Percentiles rank a stretch among this genome's conserved stretches.
Evolutionary conservation across 371 early-diverging fungal genomes (phyloP).

Genomic region (Conidiobolus incongruus): DNA sequence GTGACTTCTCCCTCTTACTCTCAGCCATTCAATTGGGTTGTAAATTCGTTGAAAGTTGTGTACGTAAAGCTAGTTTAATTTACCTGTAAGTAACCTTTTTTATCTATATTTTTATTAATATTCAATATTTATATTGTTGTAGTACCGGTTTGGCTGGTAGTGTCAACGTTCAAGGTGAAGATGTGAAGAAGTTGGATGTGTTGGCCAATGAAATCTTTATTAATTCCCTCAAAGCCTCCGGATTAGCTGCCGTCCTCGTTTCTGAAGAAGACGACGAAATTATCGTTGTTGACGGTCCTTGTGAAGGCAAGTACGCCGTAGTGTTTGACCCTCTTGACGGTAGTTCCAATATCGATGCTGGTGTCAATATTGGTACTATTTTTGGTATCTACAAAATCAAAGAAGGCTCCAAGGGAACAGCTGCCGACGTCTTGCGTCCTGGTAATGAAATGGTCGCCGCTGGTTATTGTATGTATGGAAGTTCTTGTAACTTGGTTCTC

Average conservation of each 20-base stretch:
- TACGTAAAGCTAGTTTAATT: conserved; percentile 86
- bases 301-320: conserved; percentile 80
- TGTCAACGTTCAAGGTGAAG: conserved; percentile 85
- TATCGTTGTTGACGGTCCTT: conserved; percentile 47
- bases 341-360: conserved; percentile 92
- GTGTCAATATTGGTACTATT: conserved; percentile 94
- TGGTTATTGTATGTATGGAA: conserved; percentile 95
- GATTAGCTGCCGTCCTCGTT: conserved; percentile 76
- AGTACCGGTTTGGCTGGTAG: conserved; percentile 73
- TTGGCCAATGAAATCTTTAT: conserved; percentile 94
- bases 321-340: conserved; percentile 96
- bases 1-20: conserved; percentile 82
- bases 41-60: conserved; percentile 91
- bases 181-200: conserved; percentile 89
- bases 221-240: conserved; percentile 76
- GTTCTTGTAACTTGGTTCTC: conserved; percentile 57
- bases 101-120: not conserved
- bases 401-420: conserved; percentile 12
- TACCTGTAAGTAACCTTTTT: conserved; percentile 65
- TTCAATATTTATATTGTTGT: not conserved
- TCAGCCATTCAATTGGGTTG: conserved; percentile 83
- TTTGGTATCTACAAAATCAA: conserved; percentile 84
- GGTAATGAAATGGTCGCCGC: conserved; percentile 85
- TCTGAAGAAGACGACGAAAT: conserved; percentile 93
- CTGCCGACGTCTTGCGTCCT: conserved; percentile 55